phyloP scores from a whole-genome alignment of 345 rosid species.

The Pugionium cornutum region DNA sequence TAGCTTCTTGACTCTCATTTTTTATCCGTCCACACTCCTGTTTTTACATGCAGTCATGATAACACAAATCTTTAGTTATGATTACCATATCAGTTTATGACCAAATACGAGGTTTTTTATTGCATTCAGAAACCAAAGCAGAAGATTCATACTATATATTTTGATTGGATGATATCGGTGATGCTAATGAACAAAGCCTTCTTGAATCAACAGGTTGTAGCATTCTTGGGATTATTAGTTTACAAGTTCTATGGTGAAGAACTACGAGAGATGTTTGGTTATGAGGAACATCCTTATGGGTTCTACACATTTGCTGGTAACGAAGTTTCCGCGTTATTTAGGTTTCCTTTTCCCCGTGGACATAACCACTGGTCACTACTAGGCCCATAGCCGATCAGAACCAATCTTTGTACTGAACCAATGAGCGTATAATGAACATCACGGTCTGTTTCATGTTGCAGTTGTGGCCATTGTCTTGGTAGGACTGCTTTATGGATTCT shows the following conservation, averaged over 20 bases:
- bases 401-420: neutral
- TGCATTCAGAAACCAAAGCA: neutral
- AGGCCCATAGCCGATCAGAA: no score
- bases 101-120: neutral
- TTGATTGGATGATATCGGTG: neutral
- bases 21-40: neutral
- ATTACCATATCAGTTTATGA: neutral
- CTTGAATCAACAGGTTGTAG: constrained; percentile 68
- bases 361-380: no score
- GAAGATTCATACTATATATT: neutral
- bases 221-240: constrained; percentile 84
- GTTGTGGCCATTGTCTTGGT: constrained; percentile 93
- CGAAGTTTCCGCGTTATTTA: neutral
- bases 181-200: constrained; percentile 7
- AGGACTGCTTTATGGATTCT: constrained; percentile 95
- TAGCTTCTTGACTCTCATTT: no score
- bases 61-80: neutral
- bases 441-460: constrained; percentile 41
- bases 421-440: neutral
- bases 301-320: constrained; percentile 95
- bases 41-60: neutral
- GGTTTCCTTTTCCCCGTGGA: no score
- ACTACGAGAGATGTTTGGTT: constrained; percentile 95
- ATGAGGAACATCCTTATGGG: constrained; percentile 97
- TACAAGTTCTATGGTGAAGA: constrained; percentile 97